phyloP scores from a whole-genome alignment of 78 protist genomes.

The Mastigamoeba balamuthi region DNA sequence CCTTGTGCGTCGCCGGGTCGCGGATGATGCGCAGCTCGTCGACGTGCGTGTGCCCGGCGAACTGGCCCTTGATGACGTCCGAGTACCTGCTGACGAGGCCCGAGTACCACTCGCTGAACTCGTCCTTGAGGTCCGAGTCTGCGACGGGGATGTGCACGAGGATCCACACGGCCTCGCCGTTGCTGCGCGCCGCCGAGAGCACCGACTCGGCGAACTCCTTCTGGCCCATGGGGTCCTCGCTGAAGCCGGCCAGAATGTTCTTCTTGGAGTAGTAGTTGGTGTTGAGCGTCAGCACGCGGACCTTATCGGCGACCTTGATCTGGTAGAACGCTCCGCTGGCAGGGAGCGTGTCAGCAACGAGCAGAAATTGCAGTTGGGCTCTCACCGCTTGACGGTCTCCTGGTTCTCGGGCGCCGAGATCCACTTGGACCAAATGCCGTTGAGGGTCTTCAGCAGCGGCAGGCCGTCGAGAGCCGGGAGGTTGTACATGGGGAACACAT shows the following conservation, averaged over 20 bases:
- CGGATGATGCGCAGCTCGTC: constrained; percentile 13
- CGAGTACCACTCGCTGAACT: constrained; percentile 11
- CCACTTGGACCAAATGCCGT: constrained; percentile 15
- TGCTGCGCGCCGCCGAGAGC: too few relatives aligned
- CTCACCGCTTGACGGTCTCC: constrained; percentile 6
- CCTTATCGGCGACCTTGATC: constrained; percentile 17
- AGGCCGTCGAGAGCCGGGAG: constrained; percentile 13
- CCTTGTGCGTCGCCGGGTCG: constrained; percentile 9
- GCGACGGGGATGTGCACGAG: constrained; percentile 42
- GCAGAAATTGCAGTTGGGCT: too few relatives aligned
- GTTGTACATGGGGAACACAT: constrained; percentile 25
- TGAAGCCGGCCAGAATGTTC: constrained; percentile 8
- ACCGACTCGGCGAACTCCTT: constrained; percentile 12
- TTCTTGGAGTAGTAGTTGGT: constrained; percentile 6
- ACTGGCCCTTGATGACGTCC: constrained; percentile 6
- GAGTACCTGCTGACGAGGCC: constrained; percentile 2
- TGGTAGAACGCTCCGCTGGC: constrained; percentile 18
- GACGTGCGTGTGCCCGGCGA: constrained; percentile 38
- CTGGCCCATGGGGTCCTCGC: constrained; percentile 8
- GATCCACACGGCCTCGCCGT: constrained; percentile 18
- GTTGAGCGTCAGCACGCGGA: constrained; percentile 29
- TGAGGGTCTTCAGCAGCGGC: constrained; percentile 14
- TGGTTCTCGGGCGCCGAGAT: constrained; percentile 12
- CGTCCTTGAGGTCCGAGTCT: constrained; percentile 6
- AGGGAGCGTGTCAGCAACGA: not conserved